Conservation (phyloP, 2,329 filamentous ascomycete species). For the Aspergillus japonicus region DNA sequence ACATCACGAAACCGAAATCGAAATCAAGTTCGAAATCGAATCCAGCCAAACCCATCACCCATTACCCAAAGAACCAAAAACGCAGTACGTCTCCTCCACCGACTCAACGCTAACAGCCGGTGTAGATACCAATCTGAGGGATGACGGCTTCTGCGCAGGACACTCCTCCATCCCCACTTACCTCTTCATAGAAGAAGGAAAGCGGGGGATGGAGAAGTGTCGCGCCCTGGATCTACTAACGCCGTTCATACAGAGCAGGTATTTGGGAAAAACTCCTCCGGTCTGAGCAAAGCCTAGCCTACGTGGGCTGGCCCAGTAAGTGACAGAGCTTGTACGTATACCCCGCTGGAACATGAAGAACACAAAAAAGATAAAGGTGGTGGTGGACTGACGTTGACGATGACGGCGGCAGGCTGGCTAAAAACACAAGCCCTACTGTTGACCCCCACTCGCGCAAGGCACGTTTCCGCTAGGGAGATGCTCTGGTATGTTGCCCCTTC, state of each 20-base stretch:
- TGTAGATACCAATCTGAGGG: too few relatives aligned
- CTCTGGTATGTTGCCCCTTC: neutral
- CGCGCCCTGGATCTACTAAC: neutral
- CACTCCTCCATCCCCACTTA: neutral
- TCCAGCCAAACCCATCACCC: too few relatives aligned
- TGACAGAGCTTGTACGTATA: constrained; percentile 15
- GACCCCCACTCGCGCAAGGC: neutral
- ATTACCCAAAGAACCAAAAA: too few relatives aligned
- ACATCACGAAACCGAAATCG: too few relatives aligned
- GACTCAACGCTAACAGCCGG: too few relatives aligned
- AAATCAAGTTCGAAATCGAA: too few relatives aligned
- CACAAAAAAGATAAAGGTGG: too few relatives aligned
- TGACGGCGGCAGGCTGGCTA: constrained; percentile 12
- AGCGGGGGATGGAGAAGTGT: neutral
- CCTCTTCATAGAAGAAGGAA: neutral
- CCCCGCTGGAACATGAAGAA: too few relatives aligned
- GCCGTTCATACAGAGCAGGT: neutral
- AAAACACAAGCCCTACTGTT: constrained; percentile 2
- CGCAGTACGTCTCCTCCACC: too few relatives aligned
- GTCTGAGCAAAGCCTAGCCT: constrained; percentile 16
- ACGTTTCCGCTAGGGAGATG: constrained; percentile 6
- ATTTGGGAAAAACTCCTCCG: neutral
- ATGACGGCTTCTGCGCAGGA: too few relatives aligned
- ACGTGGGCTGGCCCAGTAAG: constrained; percentile 21
- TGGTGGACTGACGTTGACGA: too few relatives aligned